Evolutionary conservation across 2,329 filamentous ascomycete genomes (phyloP).

Genomic region (Neofusicoccum laricinum): DNA sequence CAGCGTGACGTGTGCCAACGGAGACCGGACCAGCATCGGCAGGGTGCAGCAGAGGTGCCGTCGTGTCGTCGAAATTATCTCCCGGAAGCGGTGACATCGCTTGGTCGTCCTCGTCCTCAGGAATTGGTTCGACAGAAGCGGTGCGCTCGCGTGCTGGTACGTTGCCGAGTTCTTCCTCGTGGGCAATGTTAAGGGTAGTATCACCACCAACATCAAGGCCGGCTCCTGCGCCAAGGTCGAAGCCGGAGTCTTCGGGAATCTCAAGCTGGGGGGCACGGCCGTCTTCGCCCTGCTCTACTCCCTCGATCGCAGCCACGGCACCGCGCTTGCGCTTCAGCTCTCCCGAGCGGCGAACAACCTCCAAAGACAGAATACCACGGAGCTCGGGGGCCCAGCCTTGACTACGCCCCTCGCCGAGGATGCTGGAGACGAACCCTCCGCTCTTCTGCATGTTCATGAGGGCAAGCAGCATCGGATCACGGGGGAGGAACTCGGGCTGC

Average conservation of each 20-base stretch:
- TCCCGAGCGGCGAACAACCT: constrained; percentile 70
- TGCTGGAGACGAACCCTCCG: constrained; percentile 82
- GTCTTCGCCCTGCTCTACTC: constrained; percentile 63
- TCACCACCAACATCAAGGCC: constrained; percentile 41
- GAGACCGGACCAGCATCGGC: constrained; percentile 84
- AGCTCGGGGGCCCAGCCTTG: constrained; percentile 88
- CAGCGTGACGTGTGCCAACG: constrained; percentile 88
- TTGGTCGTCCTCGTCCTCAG: constrained; percentile 33
- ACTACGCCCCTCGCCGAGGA: constrained; percentile 77
- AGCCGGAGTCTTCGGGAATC: constrained; percentile 48
- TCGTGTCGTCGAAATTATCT: constrained; percentile 75
- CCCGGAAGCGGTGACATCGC: constrained; percentile 41
- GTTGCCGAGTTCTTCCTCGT: constrained; percentile 19
- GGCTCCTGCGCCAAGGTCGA: constrained; percentile 27
- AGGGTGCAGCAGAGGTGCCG: constrained; percentile 71
- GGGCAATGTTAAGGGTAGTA: constrained; percentile 23
- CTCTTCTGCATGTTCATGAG: constrained; percentile 89
- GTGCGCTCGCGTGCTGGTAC: constrained; percentile 1
- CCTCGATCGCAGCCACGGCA: constrained; percentile 78
- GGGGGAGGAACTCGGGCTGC: constrained; percentile 76
- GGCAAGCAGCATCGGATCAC: constrained; percentile 81
- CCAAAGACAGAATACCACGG: constrained; percentile 84
- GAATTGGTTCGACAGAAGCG: constrained; percentile 4
- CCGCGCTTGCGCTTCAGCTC: constrained; percentile 94
- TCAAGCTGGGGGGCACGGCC: constrained; percentile 63